Conservation (phyloP, 2,329 filamentous ascomycete genomes). For the Penicillium sp. region DNA sequence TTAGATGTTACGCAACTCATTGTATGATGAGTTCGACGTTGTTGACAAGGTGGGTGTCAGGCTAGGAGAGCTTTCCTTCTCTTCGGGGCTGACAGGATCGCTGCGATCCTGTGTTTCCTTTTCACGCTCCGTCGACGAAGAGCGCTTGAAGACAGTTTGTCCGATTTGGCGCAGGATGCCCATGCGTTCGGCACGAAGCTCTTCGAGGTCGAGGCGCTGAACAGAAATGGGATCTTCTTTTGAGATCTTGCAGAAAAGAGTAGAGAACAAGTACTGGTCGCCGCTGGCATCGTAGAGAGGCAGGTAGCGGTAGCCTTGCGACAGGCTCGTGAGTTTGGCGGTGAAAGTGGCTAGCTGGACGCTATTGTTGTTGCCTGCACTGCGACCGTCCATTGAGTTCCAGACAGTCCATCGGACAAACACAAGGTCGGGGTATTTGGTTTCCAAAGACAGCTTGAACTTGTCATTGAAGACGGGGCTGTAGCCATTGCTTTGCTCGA, state of each 20-base stretch:
- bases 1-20: constrained; percentile 7
- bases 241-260: constrained; percentile 84
- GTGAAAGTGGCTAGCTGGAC: constrained; percentile 81
- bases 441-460: constrained; percentile 78
- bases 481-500: constrained; percentile 86
- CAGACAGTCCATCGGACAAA: constrained; percentile 93
- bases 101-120: constrained; percentile 30
- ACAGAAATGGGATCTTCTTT: constrained; percentile 55
- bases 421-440: constrained; percentile 90
- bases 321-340: constrained; percentile 83
- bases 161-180: constrained; percentile 45
- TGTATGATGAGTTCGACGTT: constrained; percentile 36
- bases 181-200: constrained; percentile 41
- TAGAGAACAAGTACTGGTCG: constrained; percentile 92
- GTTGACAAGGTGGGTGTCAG: constrained; percentile 39
- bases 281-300: constrained; percentile 85
- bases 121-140: constrained; percentile 42
- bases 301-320: constrained; percentile 88
- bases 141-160: constrained; percentile 47
- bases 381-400: constrained; percentile 75
- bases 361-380: constrained; percentile 62
- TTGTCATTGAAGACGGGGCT: constrained; percentile 83
- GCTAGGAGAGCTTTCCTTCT: constrained; percentile 36
- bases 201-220: constrained; percentile 38
- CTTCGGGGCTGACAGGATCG: constrained; percentile 32